Evolutionary conservation across 2,329 filamentous ascomycete species (phyloP).

Genomic region (Parastagonospora avenae): DNA sequence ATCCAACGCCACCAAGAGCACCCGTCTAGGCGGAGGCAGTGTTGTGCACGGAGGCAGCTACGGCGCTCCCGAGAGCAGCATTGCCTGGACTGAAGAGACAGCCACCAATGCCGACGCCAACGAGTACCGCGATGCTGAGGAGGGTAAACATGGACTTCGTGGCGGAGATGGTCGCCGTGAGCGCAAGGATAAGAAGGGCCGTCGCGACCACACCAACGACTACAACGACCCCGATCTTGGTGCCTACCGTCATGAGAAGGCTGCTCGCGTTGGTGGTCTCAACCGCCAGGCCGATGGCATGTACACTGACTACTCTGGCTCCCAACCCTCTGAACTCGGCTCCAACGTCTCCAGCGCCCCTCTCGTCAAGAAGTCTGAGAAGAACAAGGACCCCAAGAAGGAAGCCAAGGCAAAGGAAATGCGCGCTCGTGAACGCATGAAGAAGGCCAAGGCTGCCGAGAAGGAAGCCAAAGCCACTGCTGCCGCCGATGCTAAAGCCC

Average conservation of each 20-base stretch:
- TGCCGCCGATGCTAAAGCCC: slow-evolving; percentile 50
- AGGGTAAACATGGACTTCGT: slow-evolving; percentile 50
- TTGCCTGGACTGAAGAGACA: slow-evolving; percentile 54
- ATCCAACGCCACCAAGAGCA: slow-evolving; percentile 80
- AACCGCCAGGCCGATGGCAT: slow-evolving; percentile 82
- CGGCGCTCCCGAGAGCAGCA: slow-evolving; percentile 37
- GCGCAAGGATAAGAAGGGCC: slow-evolving; percentile 51
- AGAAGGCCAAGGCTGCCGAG: slow-evolving; percentile 51
- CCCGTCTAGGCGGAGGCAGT: slow-evolving; percentile 84
- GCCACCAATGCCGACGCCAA: slow-evolving; percentile 50
- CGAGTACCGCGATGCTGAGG: slow-evolving; percentile 48
- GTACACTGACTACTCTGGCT: slow-evolving; percentile 76
- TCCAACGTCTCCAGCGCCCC: slow-evolving; percentile 49
- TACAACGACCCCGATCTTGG: slow-evolving; percentile 67
- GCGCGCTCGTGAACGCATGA: slow-evolving; percentile 57
- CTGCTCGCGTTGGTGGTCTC: slow-evolving; percentile 85
- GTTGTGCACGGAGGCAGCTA: slow-evolving; percentile 69
- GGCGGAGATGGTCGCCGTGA: slow-evolving; percentile 55
- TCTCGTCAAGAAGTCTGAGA: slow-evolving; percentile 53
- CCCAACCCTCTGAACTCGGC: slow-evolving; percentile 64
- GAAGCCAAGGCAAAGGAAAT: slow-evolving; percentile 45
- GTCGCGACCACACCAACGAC: slow-evolving; percentile 60
- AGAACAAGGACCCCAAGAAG: slow-evolving; percentile 49
- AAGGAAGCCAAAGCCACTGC: slow-evolving; percentile 42
- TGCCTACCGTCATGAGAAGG: slow-evolving; percentile 83